phyloP scores from a whole-genome alignment of 2,329 filamentous ascomycete species.

The Arthroderma uncinatum region DNA sequence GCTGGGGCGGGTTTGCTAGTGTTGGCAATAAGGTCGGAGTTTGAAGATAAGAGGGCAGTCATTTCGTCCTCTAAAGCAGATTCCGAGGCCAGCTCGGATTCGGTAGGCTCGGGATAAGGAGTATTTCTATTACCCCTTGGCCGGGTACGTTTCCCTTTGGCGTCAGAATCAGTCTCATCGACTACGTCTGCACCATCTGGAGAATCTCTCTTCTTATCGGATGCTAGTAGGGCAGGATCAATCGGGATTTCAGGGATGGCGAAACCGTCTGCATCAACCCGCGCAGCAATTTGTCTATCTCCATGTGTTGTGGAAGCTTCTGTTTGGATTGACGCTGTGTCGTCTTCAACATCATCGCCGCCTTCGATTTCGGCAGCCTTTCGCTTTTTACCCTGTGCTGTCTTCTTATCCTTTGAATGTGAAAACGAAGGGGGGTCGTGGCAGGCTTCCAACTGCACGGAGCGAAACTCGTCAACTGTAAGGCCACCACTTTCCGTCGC shows the following conservation, averaged over 20 bases:
- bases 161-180: not conserved
- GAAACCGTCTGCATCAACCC: slow-evolving; percentile 57
- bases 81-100: slow-evolving; percentile 49
- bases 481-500: slow-evolving; percentile 72
- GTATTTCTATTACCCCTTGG: slow-evolving; percentile 24
- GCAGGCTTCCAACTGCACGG: slow-evolving; percentile 47
- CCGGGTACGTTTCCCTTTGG: slow-evolving; percentile 14
- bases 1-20: slow-evolving; percentile 12
- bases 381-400: slow-evolving; percentile 32
- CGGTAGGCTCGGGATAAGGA: slow-evolving; percentile 42
- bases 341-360: slow-evolving; percentile 37
- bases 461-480: slow-evolving; percentile 72
- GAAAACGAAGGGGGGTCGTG: slow-evolving; percentile 77
- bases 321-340: slow-evolving; percentile 13
- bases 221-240: slow-evolving; percentile 31
- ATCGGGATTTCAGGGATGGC: slow-evolving; percentile 46
- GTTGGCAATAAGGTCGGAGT: slow-evolving; percentile 28
- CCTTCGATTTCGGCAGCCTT: slow-evolving; percentile 36
- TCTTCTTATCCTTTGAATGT: slow-evolving; percentile 45
- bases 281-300: slow-evolving; percentile 23
- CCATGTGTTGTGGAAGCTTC: slow-evolving; percentile 12
- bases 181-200: not conserved
- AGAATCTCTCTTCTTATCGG: slow-evolving; percentile 4
- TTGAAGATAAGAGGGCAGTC: slow-evolving; percentile 48
- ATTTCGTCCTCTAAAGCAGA: slow-evolving; percentile 58